A percentile compares a stretch with the other conserved stretches of the same genome.
Evolutionary conservation across 768 basidiomycete species (phyloP).

Genomic region (Leccinellum rugosiceps): DNA sequence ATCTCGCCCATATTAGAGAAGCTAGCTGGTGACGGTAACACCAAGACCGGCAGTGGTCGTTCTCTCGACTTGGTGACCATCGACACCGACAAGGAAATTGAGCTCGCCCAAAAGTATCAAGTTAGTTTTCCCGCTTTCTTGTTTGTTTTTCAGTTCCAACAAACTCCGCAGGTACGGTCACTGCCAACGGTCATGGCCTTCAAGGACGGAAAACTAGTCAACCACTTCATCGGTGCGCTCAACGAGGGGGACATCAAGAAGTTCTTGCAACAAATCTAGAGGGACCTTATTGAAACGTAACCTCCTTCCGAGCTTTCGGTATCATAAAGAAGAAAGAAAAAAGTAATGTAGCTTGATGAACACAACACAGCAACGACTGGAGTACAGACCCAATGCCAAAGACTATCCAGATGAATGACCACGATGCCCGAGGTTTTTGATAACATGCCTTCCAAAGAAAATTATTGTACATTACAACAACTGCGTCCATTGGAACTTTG

Average conservation of each 20-base stretch:
- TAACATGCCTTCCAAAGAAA: neutral
- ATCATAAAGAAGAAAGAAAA: constrained; percentile 7
- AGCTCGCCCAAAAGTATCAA: constrained; percentile 49
- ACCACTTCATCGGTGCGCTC: constrained; percentile 61
- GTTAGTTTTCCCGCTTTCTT: constrained; percentile 25
- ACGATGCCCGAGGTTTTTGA: neutral
- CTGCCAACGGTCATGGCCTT: constrained; percentile 83
- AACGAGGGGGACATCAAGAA: constrained; percentile 41
- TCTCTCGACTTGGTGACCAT: constrained; percentile 72
- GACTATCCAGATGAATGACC: neutral
- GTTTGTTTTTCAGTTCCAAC: neutral
- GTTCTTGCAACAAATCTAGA: constrained; percentile 43
- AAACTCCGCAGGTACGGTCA: constrained; percentile 51
- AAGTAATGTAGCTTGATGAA: constrained; percentile 7
- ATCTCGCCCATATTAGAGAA: constrained; percentile 69
- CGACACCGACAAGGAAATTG: constrained; percentile 53
- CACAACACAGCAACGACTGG: constrained; percentile 7
- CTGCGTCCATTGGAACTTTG: constrained; percentile 46
- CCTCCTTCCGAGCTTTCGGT: constrained; percentile 5
- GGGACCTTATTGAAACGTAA: neutral
- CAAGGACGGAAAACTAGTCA: constrained; percentile 55
- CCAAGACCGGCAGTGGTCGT: constrained; percentile 49
- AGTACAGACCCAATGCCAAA: constrained; percentile 15
- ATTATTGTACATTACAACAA: constrained; percentile 63
- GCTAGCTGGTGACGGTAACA: constrained; percentile 44